Evolutionary conservation across 768 basidiomycete genomes (phyloP).

Genomic region (Suillus lakei): DNA sequence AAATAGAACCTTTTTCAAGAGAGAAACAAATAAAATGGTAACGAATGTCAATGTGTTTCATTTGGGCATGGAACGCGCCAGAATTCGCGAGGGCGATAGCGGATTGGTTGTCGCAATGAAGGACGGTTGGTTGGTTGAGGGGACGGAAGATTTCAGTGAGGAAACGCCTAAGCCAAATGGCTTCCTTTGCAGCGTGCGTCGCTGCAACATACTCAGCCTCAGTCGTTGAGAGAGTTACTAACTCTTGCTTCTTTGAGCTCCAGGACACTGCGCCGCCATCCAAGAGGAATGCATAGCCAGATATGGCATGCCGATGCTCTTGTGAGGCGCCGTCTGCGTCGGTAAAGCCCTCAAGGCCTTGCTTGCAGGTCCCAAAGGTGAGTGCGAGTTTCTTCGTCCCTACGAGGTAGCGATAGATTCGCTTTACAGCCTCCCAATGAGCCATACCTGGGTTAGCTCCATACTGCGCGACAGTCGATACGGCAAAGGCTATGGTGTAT

Average conservation of each 20-base stretch:
- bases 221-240: slow-evolving; percentile 31
- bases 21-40: neutral
- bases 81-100: neutral
- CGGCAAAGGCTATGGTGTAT: too few species aligned
- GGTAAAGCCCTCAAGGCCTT: too few species aligned
- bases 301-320: too few species aligned
- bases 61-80: neutral
- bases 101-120: slow-evolving; percentile 11
- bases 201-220: slow-evolving; percentile 48
- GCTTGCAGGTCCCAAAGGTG: too few species aligned
- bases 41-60: neutral
- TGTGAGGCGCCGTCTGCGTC: too few species aligned
- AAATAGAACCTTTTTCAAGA: neutral
- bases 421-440: too few species aligned
- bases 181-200: slow-evolving; percentile 28
- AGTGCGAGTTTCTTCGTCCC: too few species aligned
- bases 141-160: slow-evolving; percentile 23
- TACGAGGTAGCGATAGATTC: too few species aligned
- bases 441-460: too few species aligned
- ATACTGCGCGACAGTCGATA: too few species aligned
- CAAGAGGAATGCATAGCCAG: too few species aligned
- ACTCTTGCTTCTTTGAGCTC: slow-evolving; percentile 19
- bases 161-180: slow-evolving; percentile 29
- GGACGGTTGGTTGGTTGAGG: slow-evolving; percentile 14
- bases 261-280: slow-evolving; percentile 27